Evolutionary conservation across 1,139 yeast genomes (phyloP).

Genomic region (Candida buenavistaensis): DNA sequence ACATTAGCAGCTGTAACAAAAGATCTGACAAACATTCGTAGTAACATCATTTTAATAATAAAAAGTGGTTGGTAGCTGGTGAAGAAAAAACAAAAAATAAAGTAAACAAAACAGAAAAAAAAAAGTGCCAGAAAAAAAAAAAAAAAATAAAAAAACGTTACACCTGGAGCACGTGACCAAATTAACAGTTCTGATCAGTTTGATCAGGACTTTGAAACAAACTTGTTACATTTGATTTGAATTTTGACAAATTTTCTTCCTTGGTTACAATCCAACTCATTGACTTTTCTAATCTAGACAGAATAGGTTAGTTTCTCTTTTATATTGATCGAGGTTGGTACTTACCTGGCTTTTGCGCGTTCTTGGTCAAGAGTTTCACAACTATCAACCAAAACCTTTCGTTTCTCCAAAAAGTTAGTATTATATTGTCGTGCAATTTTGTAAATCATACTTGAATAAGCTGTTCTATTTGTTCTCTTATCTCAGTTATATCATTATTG

Average conservation of each 20-base stretch:
- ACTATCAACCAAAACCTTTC: constrained; percentile 22
- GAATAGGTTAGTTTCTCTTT: constrained; percentile 1
- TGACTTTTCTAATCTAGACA: constrained; percentile 15
- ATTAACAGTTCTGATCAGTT: too few species aligned
- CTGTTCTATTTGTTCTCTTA: constrained; percentile 19
- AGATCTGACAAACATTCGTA: constrained; percentile 4
- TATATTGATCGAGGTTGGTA: neutral
- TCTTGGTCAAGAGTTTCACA: constrained; percentile 22
- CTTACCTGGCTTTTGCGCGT: constrained; percentile 19
- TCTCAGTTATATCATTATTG: constrained; percentile 14
- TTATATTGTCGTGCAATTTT: neutral
- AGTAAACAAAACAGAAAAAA: neutral
- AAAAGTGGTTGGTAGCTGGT: too few species aligned
- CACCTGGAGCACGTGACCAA: too few species aligned
- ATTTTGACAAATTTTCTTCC: constrained; percentile 15
- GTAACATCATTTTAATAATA: neutral
- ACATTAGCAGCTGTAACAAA: constrained; percentile 5
- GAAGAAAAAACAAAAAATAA: too few species aligned
- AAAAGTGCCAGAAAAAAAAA: too few species aligned
- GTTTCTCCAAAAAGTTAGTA: constrained; percentile 6
- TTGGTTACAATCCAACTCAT: constrained; percentile 22
- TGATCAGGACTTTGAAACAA: constrained; percentile 1
- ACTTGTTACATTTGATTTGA: constrained; percentile 1
- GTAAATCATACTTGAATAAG: constrained; percentile 16
- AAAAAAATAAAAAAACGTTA: too few species aligned